These are phyloP conservation scores for Cryptococcus floricola DNA, from an alignment of 1,284 basidiomycete genomes.

Conservation along the genomic window DNA sequence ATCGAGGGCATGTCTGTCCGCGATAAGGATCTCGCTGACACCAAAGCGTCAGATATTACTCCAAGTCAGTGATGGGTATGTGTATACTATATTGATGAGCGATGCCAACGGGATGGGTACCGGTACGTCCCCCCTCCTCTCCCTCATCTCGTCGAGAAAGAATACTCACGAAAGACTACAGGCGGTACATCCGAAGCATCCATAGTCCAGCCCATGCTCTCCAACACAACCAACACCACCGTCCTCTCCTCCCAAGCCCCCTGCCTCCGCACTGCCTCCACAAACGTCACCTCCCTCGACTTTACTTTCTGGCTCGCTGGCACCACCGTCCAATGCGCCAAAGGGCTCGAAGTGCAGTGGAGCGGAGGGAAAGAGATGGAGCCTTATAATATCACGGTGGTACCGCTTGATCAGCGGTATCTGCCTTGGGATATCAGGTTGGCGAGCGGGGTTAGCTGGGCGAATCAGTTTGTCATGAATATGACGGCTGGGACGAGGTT, in stretches of 20 bases:
- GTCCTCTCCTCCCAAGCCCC: conserved; percentile 12
- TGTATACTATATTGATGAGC: conserved; percentile 29
- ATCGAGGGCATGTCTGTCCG: neutral
- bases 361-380: conserved; percentile 19
- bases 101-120: conserved; percentile 25
- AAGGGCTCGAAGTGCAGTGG: conserved; percentile 32
- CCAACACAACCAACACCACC: neutral
- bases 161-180: conserved; percentile 40
- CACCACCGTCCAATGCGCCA: conserved; percentile 25
- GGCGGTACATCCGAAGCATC: conserved; percentile 52
- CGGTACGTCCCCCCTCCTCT: conserved; percentile 13
- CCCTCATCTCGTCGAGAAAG: conserved; percentile 22
- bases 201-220: conserved; percentile 16
- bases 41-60: too few species aligned
- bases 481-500: conserved; percentile 32
- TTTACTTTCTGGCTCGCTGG: conserved; percentile 33
- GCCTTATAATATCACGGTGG: conserved; percentile 33
- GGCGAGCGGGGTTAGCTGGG: conserved; percentile 9
- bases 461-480: conserved; percentile 30
- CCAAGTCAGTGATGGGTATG: neutral
- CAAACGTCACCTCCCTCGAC: conserved; percentile 20
- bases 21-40: too few species aligned
- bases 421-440: conserved; percentile 27
- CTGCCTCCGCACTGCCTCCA: conserved; percentile 21
- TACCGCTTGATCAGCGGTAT: conserved; percentile 31